Conservation (phyloP, 129 eudicot genomes). For the Arctium minus region DNA sequence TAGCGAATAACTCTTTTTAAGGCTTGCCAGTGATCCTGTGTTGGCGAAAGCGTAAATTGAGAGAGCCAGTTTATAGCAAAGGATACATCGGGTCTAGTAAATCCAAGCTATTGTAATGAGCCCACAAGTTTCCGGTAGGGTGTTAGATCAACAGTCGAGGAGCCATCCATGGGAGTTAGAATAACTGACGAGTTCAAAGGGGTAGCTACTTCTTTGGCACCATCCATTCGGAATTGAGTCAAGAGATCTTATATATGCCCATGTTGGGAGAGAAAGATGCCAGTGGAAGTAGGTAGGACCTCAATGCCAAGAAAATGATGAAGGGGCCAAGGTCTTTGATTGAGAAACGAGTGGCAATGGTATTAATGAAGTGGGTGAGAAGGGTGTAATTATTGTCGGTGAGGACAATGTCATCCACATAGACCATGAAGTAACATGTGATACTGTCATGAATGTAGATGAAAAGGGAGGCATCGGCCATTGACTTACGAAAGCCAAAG, state of each 20-base stretch:
- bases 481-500: too few relatives aligned
- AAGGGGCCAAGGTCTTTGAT: neutral
- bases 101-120: neutral
- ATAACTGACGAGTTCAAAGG: neutral
- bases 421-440: neutral
- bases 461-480: neutral
- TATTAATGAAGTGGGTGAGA: neutral
- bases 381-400: neutral
- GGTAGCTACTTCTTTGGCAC: too few relatives aligned
- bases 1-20: neutral
- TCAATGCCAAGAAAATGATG: neutral
- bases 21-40: neutral
- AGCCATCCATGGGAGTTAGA: neutral
- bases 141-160: neutral
- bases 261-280: too few relatives aligned
- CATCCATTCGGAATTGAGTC: too few relatives aligned
- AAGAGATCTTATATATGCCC: too few relatives aligned
- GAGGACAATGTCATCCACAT: neutral
- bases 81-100: too few relatives aligned
- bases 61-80: neutral
- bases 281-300: too few relatives aligned
- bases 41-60: neutral
- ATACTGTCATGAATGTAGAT: neutral
- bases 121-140: neutral
- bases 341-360: neutral